Base-by-base conservation (phyloP, 768 basidiomycete genomes). In the Boletus insuetus region DNA sequence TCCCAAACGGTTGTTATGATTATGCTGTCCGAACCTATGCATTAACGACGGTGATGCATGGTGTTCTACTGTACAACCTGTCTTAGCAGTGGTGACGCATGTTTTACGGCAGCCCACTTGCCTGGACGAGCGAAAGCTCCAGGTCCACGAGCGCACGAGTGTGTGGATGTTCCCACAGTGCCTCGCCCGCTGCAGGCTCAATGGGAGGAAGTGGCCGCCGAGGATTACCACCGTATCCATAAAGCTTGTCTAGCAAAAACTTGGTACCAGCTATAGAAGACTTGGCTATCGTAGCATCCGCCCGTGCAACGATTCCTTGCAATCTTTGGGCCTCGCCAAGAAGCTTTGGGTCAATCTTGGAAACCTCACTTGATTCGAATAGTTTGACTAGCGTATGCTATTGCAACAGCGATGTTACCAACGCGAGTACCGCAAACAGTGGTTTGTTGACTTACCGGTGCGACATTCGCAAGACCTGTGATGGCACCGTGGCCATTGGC, bases 401-500 rank as follows among this genome's bases (percentile, higher is more conserved):
- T 41, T 57, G 52, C 40, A 42, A 43, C 31, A 26, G n/a, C 35
- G 35, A 46, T 49, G 46, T 57, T 31, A 60, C 20, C 6, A 26
- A 26, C 7, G 22, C 32, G 17, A 19, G 43, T 6, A 34, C 37
- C 41, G 40, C 35, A 4, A 39, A 39, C n/a, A 29, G 2, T 29
- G 31, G 13, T 55, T 55, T 47, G 31, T 34, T 48, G 39, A 60
- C 81, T 55, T 62, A 87, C 90, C 11, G 91, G 91, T 43, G 88
- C 85, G 53, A 94, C 67, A 67, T 95, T 95, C 9, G 82, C 92
- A 19, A 95, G 83, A 44, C 94, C 94, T 34, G 89, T 93, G 67
- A 96, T 96, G 46, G 91, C 92, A 45, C 94, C 94, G 62, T 94
- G 87, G 3, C 80, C 92, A 58, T 85, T 84, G 31, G 81, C 86